Conservation (phyloP, 352 stramenopile genomes). For the Phytophthora macrochlamydospora region DNA sequence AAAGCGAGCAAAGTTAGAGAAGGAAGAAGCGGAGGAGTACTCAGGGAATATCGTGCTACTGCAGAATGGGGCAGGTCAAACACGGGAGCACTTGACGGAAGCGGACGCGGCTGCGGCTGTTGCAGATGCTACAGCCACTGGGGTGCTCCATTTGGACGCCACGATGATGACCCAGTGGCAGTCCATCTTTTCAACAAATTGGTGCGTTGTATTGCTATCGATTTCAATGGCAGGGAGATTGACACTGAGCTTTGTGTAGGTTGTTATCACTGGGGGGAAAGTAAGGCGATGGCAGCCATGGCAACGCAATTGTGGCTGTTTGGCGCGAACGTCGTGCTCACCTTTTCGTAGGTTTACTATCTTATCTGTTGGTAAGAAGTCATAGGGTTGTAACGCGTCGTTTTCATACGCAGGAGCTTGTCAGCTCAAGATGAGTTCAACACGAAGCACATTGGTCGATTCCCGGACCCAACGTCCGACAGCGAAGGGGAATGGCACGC, state of each 20-base stretch:
- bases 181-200: constrained; percentile 57
- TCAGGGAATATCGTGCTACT: constrained; percentile 25
- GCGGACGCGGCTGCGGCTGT: constrained; percentile 7
- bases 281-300: constrained; percentile 43
- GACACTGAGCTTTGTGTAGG: constrained; percentile 23
- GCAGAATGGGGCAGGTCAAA: constrained; percentile 10
- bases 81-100: neutral
- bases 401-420: constrained; percentile 33
- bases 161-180: constrained; percentile 36
- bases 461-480: constrained; percentile 39
- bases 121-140: constrained; percentile 17
- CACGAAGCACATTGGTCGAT: constrained; percentile 55
- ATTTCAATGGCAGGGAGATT: neutral
- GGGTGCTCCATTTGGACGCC: constrained; percentile 32
- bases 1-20: constrained; percentile 35
- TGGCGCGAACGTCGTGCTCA: constrained; percentile 67
- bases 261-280: constrained; percentile 72
- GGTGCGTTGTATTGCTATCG: constrained; percentile 34
- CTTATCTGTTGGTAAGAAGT: neutral
- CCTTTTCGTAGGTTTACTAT: constrained; percentile 53
- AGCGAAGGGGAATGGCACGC: constrained; percentile 38
- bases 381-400: constrained; percentile 1
- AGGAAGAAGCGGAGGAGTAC: constrained; percentile 22
- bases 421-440: constrained; percentile 57
- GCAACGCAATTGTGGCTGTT: constrained; percentile 73